Conservation (phyloP, 352 stramenopile species). For the Globisporangium paddicum region DNA sequence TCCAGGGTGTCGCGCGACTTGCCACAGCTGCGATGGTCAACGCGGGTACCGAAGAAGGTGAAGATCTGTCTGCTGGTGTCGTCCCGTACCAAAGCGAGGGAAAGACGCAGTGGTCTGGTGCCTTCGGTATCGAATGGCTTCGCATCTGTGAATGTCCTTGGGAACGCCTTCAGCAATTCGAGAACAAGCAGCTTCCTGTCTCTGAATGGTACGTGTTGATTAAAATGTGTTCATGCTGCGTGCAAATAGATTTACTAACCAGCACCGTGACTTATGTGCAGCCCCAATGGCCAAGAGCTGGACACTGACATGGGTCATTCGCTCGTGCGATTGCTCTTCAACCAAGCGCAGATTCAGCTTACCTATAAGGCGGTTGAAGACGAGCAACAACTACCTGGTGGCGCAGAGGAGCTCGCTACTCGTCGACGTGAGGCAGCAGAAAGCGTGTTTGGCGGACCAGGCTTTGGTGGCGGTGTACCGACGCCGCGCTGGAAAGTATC, state of each 20-base stretch:
- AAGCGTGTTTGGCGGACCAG: constrained; percentile 43
- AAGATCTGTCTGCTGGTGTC: constrained; percentile 38
- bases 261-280: constrained; percentile 18
- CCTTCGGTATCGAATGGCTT: constrained; percentile 79
- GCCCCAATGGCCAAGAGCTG: constrained; percentile 63
- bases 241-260: constrained; percentile 1
- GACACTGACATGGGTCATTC: constrained; percentile 62
- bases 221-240: no score
- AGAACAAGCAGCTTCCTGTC: constrained; percentile 60
- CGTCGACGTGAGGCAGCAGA: constrained; percentile 71
- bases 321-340: constrained; percentile 72
- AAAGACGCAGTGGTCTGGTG: constrained; percentile 45
- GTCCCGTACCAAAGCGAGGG: constrained; percentile 62
- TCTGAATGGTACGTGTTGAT: constrained; percentile 53
- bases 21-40: constrained; percentile 27
- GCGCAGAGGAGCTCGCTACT: constrained; percentile 65
- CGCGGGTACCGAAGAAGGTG: constrained; percentile 32
- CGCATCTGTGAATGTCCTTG: constrained; percentile 86
- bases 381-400: constrained; percentile 63
- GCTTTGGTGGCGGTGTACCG: constrained; percentile 24
- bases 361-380: constrained; percentile 85
- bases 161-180: constrained; percentile 67
- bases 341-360: constrained; percentile 77
- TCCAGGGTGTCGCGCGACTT: constrained; percentile 66
- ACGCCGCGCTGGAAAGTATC: constrained; percentile 36